Base-by-base conservation (phyloP, 169 alveolate species). In the Eimeria sp. region DNA sequence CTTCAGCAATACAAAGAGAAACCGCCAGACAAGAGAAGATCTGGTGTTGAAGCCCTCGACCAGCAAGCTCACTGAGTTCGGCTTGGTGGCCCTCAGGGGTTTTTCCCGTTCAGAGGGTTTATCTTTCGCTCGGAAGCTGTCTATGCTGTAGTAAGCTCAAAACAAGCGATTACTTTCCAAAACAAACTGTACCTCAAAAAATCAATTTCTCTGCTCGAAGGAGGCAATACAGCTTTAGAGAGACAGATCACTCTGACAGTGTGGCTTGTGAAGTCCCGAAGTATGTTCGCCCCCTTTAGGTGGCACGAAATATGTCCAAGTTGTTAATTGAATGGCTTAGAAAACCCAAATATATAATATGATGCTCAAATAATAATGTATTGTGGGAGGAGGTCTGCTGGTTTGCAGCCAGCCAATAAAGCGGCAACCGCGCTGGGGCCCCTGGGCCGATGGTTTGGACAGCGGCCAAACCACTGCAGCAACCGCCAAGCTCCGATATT, bases 391-490 rank as follows among this genome's bases (percentile, higher is more conserved):
- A 87, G 65, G 82, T 40, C 58, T 27, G 3, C 94, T 14, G 94
- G 67, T 87, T 65, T 65, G 34, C 75, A 87, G 94, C 94, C 83
- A 87, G 54, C 83, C 78, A 43, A 40, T 27, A 30, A 14, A 45
- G 94, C 83, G 65, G 61, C 63, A 34, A 76, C 82, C 83, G 67
- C 65, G 83, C 82, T 43, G 83, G 94, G 94, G 94, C 70, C 94
- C 94, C 94, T 87, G 94, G 94, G 94, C 94, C 94, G 94, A 87
- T 87, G 94, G 94, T 87, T 65, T 78, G 65, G 88, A 78, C 88
- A 78, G 88, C 88, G 88, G 88, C 61, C 83, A 73, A 45, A 45
- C 88, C 65, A 54, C 88, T 47, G 67, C 67, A 47, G 88, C 67
- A 47, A 47, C 88, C 88, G 11, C 67, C 47, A 9, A 45, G 88